These are phyloP conservation scores for Striga hermonthica DNA, from an alignment of 305 asterid species.

Conservation along the genomic window DNA sequence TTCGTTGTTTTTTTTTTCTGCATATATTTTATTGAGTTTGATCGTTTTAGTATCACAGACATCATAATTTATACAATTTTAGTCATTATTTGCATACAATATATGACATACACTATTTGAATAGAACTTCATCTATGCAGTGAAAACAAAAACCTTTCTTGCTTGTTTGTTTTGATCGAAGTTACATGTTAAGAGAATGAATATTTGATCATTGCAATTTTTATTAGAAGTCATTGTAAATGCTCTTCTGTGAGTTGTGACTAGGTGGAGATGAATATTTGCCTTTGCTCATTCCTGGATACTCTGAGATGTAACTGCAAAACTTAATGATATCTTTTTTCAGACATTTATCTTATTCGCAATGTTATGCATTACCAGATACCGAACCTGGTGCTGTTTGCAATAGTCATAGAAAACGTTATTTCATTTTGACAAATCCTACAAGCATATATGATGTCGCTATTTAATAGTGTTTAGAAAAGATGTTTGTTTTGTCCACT, in stretches of 20 bases:
- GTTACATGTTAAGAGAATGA: background rate
- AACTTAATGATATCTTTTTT: background rate
- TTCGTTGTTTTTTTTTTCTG: background rate
- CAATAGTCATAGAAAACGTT: background rate
- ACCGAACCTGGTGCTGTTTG: background rate
- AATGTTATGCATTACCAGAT: background rate
- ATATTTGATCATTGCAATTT: background rate
- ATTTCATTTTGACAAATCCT: background rate
- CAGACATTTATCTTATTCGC: conserved; percentile 4
- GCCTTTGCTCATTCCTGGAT: too few relatives aligned
- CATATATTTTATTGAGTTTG: background rate
- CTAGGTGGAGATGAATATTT: too few relatives aligned
- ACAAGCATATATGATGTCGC: conserved; percentile 10
- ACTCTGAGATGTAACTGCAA: background rate
- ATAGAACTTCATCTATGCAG: background rate
- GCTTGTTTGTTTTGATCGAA: conserved; percentile 11
- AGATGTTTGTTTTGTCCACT: conserved; percentile 1
- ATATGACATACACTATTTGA: background rate
- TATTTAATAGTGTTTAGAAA: background rate
- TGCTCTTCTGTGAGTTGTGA: too few relatives aligned
- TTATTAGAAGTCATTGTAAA: background rate
- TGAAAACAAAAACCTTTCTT: background rate
- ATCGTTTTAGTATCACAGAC: background rate
- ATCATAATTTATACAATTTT: background rate
- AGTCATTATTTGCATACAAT: too few relatives aligned